These are phyloP conservation scores for Acacia crassicarpa DNA, from an alignment of 306 rosid genomes.

Conservation along the genomic window DNA sequence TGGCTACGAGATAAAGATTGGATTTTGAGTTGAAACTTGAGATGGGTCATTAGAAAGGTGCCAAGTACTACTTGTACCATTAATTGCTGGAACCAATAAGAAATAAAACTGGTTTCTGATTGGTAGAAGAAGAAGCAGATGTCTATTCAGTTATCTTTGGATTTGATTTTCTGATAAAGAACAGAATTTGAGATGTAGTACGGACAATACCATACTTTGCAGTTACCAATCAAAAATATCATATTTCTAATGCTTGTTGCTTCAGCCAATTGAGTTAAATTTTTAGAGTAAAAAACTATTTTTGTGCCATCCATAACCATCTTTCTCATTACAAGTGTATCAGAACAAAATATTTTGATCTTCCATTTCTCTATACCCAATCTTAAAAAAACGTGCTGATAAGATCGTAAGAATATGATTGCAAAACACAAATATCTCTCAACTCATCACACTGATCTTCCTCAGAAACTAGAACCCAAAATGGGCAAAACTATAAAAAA, in stretches of 20 bases:
- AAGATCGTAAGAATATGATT: constrained; percentile 13
- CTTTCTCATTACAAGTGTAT: not conserved
- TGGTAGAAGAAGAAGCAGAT: not conserved
- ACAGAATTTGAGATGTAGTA: not conserved
- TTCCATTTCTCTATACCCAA: constrained; percentile 16
- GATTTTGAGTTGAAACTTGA: not conserved
- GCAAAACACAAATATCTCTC: constrained; percentile 27
- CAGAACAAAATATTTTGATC: constrained; percentile 16
- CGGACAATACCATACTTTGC: not conserved
- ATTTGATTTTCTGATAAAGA: not conserved
- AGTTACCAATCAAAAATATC: not conserved
- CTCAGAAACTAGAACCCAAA: not conserved
- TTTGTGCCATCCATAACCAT: not conserved
- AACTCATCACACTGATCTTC: constrained; percentile 22
- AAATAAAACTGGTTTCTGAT: not conserved
- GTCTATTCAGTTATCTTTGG: not conserved
- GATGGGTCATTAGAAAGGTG: not conserved
- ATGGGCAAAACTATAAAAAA: not conserved
- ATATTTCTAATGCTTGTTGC: not conserved
- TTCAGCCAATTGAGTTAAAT: not conserved
- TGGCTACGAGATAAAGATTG: not conserved
- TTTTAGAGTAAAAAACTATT: not conserved
- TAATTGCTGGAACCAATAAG: not conserved
- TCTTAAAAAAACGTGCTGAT: not conserved
- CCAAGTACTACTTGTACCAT: not conserved